Percentiles rank a stretch among this genome's conserved stretches.
Conservation (phyloP, 148 eudicot species). For the Arctostaphylos glauca region DNA sequence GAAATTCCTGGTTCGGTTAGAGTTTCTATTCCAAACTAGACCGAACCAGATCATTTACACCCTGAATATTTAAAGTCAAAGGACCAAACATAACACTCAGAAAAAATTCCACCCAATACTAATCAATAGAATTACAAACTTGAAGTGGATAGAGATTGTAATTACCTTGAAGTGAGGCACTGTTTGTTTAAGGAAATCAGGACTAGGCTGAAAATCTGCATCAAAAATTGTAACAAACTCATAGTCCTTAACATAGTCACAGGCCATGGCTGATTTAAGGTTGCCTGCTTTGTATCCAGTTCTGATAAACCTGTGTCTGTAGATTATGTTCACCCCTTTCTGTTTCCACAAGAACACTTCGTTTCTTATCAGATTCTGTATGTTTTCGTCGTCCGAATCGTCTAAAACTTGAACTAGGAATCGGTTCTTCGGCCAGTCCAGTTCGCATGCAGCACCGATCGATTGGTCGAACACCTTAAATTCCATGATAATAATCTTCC, state of each 20-base stretch:
- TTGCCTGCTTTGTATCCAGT: constrained; percentile 73
- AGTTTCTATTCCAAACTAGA: too few relatives aligned
- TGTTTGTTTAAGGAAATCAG: constrained; percentile 55
- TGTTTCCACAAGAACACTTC: constrained; percentile 52
- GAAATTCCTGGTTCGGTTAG: too few relatives aligned
- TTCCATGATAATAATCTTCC: background rate
- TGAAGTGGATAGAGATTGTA: background rate
- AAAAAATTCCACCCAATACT: background rate
- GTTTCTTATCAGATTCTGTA: constrained; percentile 45
- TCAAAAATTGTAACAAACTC: constrained; percentile 65
- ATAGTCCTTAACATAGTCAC: constrained; percentile 64
- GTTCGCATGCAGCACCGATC: constrained; percentile 52
- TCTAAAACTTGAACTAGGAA: constrained; percentile 55
- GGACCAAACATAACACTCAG: background rate
- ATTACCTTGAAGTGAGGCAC: constrained; percentile 58
- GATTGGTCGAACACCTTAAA: constrained; percentile 58
- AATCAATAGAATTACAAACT: background rate
- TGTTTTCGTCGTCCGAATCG: constrained; percentile 55
- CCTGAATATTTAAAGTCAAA: background rate
- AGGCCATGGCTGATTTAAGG: constrained; percentile 64
- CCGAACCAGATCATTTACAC: too few relatives aligned
- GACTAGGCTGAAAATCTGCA: constrained; percentile 66
- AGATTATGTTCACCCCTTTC: constrained; percentile 58
- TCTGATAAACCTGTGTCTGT: constrained; percentile 57
- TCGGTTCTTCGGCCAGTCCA: constrained; percentile 65